A percentile compares a stretch with the other conserved stretches of the same genome.
These are phyloP conservation scores for Serendipita sp. DNA, from an alignment of 768 basidiomycete species.

Conservation along the genomic window DNA sequence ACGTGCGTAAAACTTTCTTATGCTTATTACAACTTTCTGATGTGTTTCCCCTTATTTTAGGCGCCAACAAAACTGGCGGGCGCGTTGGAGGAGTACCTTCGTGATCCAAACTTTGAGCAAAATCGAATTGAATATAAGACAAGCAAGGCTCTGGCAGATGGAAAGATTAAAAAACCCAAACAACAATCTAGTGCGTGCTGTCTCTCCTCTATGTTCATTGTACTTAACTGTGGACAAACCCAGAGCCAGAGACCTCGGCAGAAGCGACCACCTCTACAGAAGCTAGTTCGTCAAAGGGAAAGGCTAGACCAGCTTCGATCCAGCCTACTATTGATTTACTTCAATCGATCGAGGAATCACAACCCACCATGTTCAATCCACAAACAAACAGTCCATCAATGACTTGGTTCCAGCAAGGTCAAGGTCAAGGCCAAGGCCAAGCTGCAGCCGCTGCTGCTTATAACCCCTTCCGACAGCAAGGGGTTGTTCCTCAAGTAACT, in stretches of 20 bases:
- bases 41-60: slow-evolving; percentile 25
- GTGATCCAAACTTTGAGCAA: slow-evolving; percentile 93
- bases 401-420: slow-evolving; percentile 16
- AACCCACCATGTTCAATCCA: slow-evolving; percentile 55
- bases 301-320: slow-evolving; percentile 22
- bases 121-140: slow-evolving; percentile 85
- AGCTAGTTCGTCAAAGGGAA: background rate
- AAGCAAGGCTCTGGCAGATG: slow-evolving; percentile 53
- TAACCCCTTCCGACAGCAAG: slow-evolving; percentile 77
- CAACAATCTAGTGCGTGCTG: background rate
- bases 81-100: slow-evolving; percentile 86
- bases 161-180: slow-evolving; percentile 13
- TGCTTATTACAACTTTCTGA: background rate
- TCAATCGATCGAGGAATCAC: slow-evolving; percentile 60
- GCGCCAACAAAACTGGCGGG: slow-evolving; percentile 90
- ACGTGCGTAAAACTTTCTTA: slow-evolving; percentile 23
- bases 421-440: slow-evolving; percentile 18
- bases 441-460: slow-evolving; percentile 29
- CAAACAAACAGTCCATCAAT: slow-evolving; percentile 31
- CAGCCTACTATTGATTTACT: slow-evolving; percentile 73
- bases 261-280: background rate
- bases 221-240: background rate
- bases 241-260: background rate
- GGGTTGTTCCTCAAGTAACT: slow-evolving; percentile 48
- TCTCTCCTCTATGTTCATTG: background rate